Evolutionary conservation across 768 basidiomycete species (phyloP).

Genomic region (Boletellus sp.): DNA sequence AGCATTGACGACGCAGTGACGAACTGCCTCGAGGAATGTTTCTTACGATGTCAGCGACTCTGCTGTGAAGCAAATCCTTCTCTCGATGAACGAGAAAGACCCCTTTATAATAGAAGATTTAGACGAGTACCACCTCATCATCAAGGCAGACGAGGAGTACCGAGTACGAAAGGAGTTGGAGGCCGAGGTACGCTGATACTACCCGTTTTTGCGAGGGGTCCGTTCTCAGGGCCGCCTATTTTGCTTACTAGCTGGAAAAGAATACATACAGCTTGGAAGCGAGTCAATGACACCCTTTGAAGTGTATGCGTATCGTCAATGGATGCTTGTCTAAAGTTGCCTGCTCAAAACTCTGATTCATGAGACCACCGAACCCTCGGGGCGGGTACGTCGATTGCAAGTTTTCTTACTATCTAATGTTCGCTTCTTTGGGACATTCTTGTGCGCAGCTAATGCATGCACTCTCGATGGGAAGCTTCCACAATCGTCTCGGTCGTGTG

Average conservation of each 20-base stretch:
- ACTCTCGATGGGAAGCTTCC: no score
- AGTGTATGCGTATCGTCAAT: not conserved
- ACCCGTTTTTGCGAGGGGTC: not conserved
- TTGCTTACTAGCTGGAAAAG: constrained; percentile 66
- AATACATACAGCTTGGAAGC: constrained; percentile 76
- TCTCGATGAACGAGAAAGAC: constrained; percentile 75
- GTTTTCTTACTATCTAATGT: no score
- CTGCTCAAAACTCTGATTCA: no score
- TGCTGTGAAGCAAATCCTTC: constrained; percentile 84
- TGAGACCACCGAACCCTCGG: no score
- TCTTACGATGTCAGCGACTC: constrained; percentile 58
- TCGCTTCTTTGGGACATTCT: no score
- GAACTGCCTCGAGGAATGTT: not conserved
- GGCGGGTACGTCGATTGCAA: no score
- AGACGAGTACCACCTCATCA: constrained; percentile 79
- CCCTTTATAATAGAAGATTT: constrained; percentile 85
- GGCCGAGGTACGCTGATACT: constrained; percentile 49
- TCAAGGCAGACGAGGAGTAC: constrained; percentile 80
- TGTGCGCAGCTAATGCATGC: no score
- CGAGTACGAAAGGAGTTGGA: constrained; percentile 70
- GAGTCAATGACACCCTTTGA: constrained; percentile 7
- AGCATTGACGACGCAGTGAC: constrained; percentile 15
- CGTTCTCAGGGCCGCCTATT: not conserved
- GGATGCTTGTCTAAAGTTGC: no score
- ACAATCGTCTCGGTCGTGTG: no score